phyloP scores from a whole-genome alignment of 805 yeast genomes.

The Ogataea pignaliae region DNA sequence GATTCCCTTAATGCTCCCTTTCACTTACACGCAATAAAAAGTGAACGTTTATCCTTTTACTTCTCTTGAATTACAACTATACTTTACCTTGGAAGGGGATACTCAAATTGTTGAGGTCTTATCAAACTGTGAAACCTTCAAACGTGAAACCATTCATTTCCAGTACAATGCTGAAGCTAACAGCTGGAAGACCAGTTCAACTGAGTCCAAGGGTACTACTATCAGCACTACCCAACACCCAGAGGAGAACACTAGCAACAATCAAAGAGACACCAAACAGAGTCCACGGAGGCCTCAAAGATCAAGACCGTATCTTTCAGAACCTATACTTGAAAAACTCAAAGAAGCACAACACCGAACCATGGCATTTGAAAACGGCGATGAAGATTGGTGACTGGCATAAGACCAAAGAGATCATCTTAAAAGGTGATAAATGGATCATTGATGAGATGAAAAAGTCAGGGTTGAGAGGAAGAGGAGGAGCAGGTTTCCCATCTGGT shows the following conservation, averaged over 20 bases:
- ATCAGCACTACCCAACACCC: background rate
- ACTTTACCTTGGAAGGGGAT: too few relatives aligned
- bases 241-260: slow-evolving; percentile 32
- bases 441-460: slow-evolving; percentile 81
- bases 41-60: too few relatives aligned
- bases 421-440: slow-evolving; percentile 87
- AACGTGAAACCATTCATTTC: too few relatives aligned
- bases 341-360: slow-evolving; percentile 56
- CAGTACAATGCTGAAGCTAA: slow-evolving; percentile 30
- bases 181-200: slow-evolving; percentile 45
- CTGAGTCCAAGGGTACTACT: background rate
- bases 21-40: too few relatives aligned
- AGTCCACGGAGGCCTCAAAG: slow-evolving; percentile 69
- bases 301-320: slow-evolving; percentile 84
- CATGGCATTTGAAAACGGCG: slow-evolving; percentile 62
- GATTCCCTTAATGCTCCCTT: background rate
- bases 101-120: too few relatives aligned
- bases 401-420: slow-evolving; percentile 79
- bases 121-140: too few relatives aligned
- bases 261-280: slow-evolving; percentile 49
- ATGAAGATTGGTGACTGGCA: slow-evolving; percentile 87
- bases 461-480: slow-evolving; percentile 88
- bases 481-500: slow-evolving; percentile 92
- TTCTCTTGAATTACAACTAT: too few relatives aligned
- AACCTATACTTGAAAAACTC: slow-evolving; percentile 52